Evolutionary conservation across 2,329 filamentous ascomycete species (phyloP).

Genomic region (Rhynchosporium secalis): DNA sequence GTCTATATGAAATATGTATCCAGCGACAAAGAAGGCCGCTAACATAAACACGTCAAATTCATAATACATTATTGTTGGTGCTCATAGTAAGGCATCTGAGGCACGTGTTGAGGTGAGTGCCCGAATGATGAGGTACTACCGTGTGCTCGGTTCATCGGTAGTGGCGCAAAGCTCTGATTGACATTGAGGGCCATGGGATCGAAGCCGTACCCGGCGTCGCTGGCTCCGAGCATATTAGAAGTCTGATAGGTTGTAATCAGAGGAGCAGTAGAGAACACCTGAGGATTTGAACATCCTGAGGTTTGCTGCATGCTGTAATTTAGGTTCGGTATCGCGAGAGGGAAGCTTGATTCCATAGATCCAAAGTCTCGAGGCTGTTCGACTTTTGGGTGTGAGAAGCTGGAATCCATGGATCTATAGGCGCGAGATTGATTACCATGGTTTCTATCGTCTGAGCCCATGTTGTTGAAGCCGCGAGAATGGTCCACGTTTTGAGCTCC

Average conservation of each 20-base stretch:
- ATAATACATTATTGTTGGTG: constrained; percentile 24
- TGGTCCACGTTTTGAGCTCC: constrained; percentile 28
- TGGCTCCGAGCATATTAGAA: constrained; percentile 33
- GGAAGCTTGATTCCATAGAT: constrained; percentile 27
- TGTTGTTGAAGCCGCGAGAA: constrained; percentile 25
- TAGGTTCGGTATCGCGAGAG: constrained; percentile 27
- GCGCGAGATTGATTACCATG: constrained; percentile 25
- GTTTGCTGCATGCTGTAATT: constrained; percentile 27
- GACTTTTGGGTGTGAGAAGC: constrained; percentile 29
- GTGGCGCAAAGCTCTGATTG: constrained; percentile 29
- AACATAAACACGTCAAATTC: constrained; percentile 14
- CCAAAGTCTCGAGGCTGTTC: constrained; percentile 28
- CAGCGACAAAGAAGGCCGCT: constrained; percentile 1
- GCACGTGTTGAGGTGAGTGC: constrained; percentile 31
- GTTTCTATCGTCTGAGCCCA: constrained; percentile 23
- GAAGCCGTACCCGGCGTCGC: constrained; percentile 28
- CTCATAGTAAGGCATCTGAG: constrained; percentile 30
- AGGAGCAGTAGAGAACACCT: constrained; percentile 33
- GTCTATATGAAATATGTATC: constrained; percentile 12
- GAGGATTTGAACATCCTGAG: constrained; percentile 30
- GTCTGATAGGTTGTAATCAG: constrained; percentile 31
- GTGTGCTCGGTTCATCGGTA: constrained; percentile 34
- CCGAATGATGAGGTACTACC: constrained; percentile 35
- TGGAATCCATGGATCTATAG: constrained; percentile 27
- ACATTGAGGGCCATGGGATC: constrained; percentile 29